A percentile compares a stretch with the other conserved stretches of the same genome.
These are phyloP conservation scores for Zalaria obscura DNA, from an alignment of 2,329 filamentous ascomycete genomes.

Conservation along the genomic window DNA sequence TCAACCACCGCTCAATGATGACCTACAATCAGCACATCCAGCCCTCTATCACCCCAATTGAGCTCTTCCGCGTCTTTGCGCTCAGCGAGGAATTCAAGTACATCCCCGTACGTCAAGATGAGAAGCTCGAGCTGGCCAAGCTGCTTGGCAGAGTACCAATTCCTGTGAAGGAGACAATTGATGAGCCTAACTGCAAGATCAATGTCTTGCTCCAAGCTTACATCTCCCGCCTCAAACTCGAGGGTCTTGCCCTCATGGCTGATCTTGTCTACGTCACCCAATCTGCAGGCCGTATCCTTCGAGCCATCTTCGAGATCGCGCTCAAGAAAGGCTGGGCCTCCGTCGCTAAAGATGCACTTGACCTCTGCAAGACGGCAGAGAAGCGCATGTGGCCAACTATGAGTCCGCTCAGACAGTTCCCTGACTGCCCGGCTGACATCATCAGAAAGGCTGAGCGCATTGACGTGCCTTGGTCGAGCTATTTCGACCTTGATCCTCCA, in stretches of 20 bases:
- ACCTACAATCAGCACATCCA: conserved; percentile 95
- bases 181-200: conserved; percentile 94
- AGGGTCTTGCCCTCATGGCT: conserved; percentile 90
- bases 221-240: conserved; percentile 85
- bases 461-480: conserved; percentile 82
- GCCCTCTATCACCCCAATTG: conserved; percentile 81
- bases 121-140: conserved; percentile 92
- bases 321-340: conserved; percentile 92
- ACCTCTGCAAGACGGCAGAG: conserved; percentile 98
- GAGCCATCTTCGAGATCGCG: conserved; percentile 94
- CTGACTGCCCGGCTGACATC: conserved; percentile 67
- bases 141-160: conserved; percentile 81
- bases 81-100: conserved; percentile 98
- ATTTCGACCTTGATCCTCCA: conserved; percentile 91
- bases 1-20: conserved; percentile 89
- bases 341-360: conserved; percentile 81
- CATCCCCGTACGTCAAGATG: conserved; percentile 92
- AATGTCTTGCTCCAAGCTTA: conserved; percentile 95
- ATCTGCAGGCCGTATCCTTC: conserved; percentile 86
- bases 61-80: conserved; percentile 91
- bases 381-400: conserved; percentile 99
- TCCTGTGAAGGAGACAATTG: conserved; percentile 92
- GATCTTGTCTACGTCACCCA: conserved; percentile 98
- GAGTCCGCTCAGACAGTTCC: conserved; percentile 87
- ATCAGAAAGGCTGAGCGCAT: conserved; percentile 88